Conservation (phyloP, 148 eudicot genomes). For the Oxyria digyna region DNA sequence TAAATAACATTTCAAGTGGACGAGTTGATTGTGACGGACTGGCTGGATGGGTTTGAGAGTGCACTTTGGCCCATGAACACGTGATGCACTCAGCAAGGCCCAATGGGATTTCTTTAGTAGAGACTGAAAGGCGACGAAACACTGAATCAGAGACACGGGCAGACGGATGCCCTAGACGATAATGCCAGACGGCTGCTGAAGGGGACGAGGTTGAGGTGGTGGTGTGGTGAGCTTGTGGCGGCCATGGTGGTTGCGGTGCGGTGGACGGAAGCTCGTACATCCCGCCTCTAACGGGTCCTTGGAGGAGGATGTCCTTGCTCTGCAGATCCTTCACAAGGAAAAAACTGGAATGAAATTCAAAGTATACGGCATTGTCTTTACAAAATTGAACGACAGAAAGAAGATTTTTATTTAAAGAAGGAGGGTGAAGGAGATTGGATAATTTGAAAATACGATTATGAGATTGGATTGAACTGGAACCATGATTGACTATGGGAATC, state of each 20-base stretch:
- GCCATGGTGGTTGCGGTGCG: background rate
- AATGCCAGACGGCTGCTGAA: too few relatives aligned
- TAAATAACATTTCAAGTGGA: background rate
- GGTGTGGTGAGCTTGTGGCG: background rate
- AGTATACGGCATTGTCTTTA: too few relatives aligned
- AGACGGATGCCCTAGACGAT: background rate
- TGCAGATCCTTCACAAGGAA: background rate
- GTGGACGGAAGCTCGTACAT: background rate
- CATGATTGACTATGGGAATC: background rate
- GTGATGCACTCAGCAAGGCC: background rate
- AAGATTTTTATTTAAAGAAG: background rate
- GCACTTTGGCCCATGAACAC: background rate
- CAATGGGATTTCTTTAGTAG: background rate
- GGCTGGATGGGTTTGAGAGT: background rate
- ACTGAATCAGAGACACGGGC: too few relatives aligned
- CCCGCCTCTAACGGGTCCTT: background rate
- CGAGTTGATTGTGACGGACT: background rate
- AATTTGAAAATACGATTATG: background rate
- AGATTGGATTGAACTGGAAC: background rate
- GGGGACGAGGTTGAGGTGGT: background rate
- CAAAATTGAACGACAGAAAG: too few relatives aligned
- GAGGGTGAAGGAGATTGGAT: background rate
- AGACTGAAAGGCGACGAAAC: too few relatives aligned
- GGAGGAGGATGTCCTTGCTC: background rate
- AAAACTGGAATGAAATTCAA: too few relatives aligned